Evolutionary conservation across 768 basidiomycete species (phyloP).

Genomic region (Lentinula edodes): DNA sequence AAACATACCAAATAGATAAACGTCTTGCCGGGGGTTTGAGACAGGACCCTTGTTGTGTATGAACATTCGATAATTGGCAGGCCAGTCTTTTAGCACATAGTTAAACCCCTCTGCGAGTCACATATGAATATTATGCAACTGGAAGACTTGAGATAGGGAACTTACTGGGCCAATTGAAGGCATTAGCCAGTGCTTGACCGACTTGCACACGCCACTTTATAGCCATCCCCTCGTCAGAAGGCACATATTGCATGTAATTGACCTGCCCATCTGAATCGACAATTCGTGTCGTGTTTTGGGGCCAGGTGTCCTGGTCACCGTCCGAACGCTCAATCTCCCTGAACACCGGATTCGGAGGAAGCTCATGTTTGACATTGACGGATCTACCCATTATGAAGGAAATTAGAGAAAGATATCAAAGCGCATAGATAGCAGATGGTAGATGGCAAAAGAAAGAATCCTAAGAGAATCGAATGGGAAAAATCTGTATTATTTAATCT

Average conservation of each 20-base stretch:
- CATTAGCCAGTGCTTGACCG: slow-evolving; percentile 34
- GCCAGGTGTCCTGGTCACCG: slow-evolving; percentile 50
- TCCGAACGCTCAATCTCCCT: slow-evolving; percentile 61
- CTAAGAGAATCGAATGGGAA: neutral
- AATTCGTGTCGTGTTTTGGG: slow-evolving; percentile 44
- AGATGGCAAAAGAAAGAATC: neutral
- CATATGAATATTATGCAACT: neutral
- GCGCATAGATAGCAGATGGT: neutral
- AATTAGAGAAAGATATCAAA: neutral
- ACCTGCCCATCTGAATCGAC: slow-evolving; percentile 61
- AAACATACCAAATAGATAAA: slow-evolving; percentile 66
- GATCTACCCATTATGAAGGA: neutral
- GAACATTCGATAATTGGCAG: slow-evolving; percentile 62
- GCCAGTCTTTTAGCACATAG: slow-evolving; percentile 64
- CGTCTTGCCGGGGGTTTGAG: slow-evolving; percentile 57
- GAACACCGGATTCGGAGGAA: slow-evolving; percentile 51
- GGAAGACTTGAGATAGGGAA: neutral
- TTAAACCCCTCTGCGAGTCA: slow-evolving; percentile 35
- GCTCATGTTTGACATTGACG: slow-evolving; percentile 17
- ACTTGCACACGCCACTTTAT: slow-evolving; percentile 54
- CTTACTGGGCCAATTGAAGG: slow-evolving; percentile 47
- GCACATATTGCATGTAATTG: slow-evolving; percentile 62
- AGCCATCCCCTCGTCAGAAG: slow-evolving; percentile 41
- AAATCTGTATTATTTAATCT: neutral
- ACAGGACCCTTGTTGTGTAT: slow-evolving; percentile 69